Evolutionary conservation across 169 alveolate genomes (phyloP).

Genomic region (Eimeria sp.): DNA sequence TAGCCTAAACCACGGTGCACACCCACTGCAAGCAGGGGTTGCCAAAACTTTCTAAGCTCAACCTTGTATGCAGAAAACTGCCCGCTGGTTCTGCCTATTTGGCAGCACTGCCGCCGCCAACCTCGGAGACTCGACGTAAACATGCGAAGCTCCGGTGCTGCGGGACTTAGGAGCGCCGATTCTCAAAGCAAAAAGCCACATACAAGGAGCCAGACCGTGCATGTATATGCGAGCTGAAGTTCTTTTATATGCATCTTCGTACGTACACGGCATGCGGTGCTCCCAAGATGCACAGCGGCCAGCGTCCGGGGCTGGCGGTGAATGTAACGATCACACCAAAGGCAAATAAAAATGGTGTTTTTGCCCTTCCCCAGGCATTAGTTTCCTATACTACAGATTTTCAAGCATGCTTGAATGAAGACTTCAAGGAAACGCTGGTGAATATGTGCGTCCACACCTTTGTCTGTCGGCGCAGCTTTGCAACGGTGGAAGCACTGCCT

Average conservation of each 20-base stretch:
- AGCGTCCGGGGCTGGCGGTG: background rate
- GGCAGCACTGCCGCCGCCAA: conserved; percentile 14
- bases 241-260: background rate
- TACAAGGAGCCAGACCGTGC: background rate
- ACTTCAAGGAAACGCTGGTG: background rate
- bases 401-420: background rate
- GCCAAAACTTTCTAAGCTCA: background rate
- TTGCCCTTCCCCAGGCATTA: background rate
- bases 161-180: background rate
- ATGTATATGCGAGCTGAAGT: background rate
- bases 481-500: too few species aligned
- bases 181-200: background rate
- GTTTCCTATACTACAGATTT: background rate
- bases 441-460: background rate
- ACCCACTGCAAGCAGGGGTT: background rate
- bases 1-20: background rate
- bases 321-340: background rate
- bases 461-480: background rate
- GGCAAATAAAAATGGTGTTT: background rate
- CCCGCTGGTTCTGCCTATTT: background rate
- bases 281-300: background rate
- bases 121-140: background rate
- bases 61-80: background rate
- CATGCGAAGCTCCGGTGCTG: background rate
- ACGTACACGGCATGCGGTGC: too few species aligned